Base-by-base conservation (phyloP, 345 rosid species). In the Excoecaria agallocha region DNA sequence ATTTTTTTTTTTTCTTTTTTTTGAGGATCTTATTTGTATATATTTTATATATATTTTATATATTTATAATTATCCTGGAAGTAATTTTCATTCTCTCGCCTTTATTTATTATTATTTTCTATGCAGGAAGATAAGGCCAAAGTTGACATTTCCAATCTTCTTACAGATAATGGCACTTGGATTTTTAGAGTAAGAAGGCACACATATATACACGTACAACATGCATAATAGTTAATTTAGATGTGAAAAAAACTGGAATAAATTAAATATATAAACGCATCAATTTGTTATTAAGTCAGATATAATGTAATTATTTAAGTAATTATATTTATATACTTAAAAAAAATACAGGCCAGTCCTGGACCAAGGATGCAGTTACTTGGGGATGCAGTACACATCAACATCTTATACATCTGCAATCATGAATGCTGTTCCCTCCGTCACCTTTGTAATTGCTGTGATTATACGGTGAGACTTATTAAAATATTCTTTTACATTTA, bases 401-500 rank as follows among this genome's bases (percentile, higher is more conserved):
- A 90, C 96, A 11, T 71, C 96, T 24, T 91, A 80, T 66, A 48
- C 91, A 39, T 91, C 94, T 35, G 94, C 96, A 11, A 84, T 89
- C 0, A 87, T 87, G 94, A 94, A 94, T 52, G 88, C 91, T 22
- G 90, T 90, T 74, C 91, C 97, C 43, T 88, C 95, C 2, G 76
- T 91, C 45, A 93, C 98, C 62, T 91, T 90, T 60, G 64, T 89
- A 38, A 87, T 92, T 17, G 93, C 93, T 50, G 60, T 85, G 30
- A 81, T 91, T 77, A 25, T 88, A 25, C 74, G 91, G 97, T 92
- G 43, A 45, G 58, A 45, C 13, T 49, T 20, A 9, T 54, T 54
- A 30, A 30, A 30, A 30, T 30, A 30, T 30, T 30, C 30, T 57
- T 25, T 19, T 19, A 50, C 16, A 57, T 25, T 6, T 25, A 57